Conservation (phyloP, 2,329 filamentous ascomycete genomes). For the Metarhizium brunneum region DNA sequence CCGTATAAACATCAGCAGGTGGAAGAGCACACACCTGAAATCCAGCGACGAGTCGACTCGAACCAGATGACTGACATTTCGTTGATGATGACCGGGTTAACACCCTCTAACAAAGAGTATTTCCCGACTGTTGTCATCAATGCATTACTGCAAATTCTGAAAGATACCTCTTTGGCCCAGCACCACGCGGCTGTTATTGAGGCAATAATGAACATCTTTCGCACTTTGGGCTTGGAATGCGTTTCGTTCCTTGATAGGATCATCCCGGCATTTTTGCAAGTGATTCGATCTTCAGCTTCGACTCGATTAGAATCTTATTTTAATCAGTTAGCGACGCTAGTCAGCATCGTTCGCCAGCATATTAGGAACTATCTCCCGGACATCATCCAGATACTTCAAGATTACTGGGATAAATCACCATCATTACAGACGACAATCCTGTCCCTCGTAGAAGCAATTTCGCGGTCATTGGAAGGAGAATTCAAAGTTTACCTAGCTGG, state of each 20-base stretch:
- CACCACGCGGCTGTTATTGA: conserved; percentile 93
- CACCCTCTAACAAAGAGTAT: conserved; percentile 95
- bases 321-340: conserved; percentile 86
- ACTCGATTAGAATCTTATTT: conserved; percentile 90
- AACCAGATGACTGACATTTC: conserved; percentile 82
- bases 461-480: conserved; percentile 87
- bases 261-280: conserved; percentile 83
- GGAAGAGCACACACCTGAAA: conserved; percentile 78
- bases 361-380: conserved; percentile 84
- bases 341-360: conserved; percentile 92
- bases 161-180: conserved; percentile 79
- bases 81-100: conserved; percentile 94
- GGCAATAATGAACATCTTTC: conserved; percentile 98
- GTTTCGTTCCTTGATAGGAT: conserved; percentile 91
- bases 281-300: conserved; percentile 73
- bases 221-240: conserved; percentile 90
- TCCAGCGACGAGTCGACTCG: conserved; percentile 55
- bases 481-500: conserved; percentile 94
- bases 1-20: conserved; percentile 93
- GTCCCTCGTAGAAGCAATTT: conserved; percentile 85
- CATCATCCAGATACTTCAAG: conserved; percentile 77
- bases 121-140: conserved; percentile 98
- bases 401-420: conserved; percentile 78
- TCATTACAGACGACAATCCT: conserved; percentile 86
- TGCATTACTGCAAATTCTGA: conserved; percentile 82